Conservation (phyloP, 179 eudicot species). For the Gypsophila paniculata region DNA sequence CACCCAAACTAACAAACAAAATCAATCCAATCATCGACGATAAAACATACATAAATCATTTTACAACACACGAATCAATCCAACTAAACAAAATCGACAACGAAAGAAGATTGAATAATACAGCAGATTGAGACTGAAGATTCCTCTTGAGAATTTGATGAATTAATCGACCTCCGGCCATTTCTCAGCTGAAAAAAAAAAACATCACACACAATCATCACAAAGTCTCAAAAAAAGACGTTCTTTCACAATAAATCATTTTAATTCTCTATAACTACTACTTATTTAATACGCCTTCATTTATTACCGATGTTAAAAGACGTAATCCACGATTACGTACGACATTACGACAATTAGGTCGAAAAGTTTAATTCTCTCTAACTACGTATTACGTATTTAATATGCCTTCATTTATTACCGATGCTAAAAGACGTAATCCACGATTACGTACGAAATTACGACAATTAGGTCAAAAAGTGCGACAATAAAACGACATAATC, state of each 20-base stretch:
- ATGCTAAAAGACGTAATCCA: neutral
- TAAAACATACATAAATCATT: neutral
- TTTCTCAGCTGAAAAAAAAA: constrained; percentile 18
- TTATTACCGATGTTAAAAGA: too few relatives aligned
- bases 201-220: neutral
- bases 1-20: constrained; percentile 4
- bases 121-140: constrained; percentile 41
- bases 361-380: neutral
- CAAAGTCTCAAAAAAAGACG: too few relatives aligned
- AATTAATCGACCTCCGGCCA: constrained; percentile 55
- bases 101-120: constrained; percentile 18
- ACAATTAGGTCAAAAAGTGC: neutral
- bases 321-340: neutral
- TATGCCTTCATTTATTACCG: too few relatives aligned
- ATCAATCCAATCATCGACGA: neutral
- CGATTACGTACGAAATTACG: neutral
- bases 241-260: too few relatives aligned
- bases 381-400: too few relatives aligned
- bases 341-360: neutral
- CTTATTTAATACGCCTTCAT: too few relatives aligned
- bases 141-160: constrained; percentile 51
- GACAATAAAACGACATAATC: neutral
- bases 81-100: neutral
- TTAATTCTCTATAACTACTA: too few relatives aligned
- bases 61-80: neutral